Evolutionary conservation across 805 yeast species (phyloP).

Genomic region (Diddensiella caesifluorescens): DNA sequence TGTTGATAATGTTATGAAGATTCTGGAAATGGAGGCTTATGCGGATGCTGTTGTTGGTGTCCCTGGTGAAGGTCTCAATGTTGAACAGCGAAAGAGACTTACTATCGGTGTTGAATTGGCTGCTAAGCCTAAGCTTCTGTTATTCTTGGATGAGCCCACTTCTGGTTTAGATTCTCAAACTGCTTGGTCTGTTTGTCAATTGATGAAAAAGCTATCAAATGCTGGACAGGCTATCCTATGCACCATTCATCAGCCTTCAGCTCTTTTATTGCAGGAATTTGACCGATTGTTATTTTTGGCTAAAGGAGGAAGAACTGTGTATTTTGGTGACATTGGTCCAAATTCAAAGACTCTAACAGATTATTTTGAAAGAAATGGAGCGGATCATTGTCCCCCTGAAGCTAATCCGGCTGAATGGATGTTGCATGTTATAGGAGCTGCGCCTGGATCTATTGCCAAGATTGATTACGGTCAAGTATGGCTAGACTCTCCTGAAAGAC

Average conservation of each 20-base stretch:
- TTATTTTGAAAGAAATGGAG: constrained; percentile 63
- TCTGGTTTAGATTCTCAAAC: constrained; percentile 67
- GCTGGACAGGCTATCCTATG: constrained; percentile 62
- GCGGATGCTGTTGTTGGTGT: constrained; percentile 73
- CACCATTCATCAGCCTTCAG: constrained; percentile 85
- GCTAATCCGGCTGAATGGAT: constrained; percentile 92
- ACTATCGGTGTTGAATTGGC: constrained; percentile 65
- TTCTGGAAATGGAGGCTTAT: constrained; percentile 58
- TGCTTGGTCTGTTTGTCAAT: constrained; percentile 59
- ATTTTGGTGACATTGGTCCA: constrained; percentile 68
- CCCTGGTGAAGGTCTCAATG: constrained; percentile 64
- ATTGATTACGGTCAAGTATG: constrained; percentile 56
- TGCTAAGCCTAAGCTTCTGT: constrained; percentile 55
- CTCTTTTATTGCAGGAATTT: constrained; percentile 68
- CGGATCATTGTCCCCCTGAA: constrained; percentile 57
- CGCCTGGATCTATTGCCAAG: constrained; percentile 32
- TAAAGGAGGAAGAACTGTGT: constrained; percentile 67
- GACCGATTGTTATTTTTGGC: constrained; percentile 69
- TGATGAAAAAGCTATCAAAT: constrained; percentile 54
- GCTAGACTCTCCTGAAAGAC: constrained; percentile 61
- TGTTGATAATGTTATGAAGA: constrained; percentile 58
- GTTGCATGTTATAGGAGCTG: constrained; percentile 53
- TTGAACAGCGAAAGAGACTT: constrained; percentile 56
- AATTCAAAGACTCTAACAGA: constrained; percentile 53
- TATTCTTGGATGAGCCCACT: constrained; percentile 64